phyloP scores from a whole-genome alignment of 176 grass and related monocot genomes.

The Urochloa ruziziensis region DNA sequence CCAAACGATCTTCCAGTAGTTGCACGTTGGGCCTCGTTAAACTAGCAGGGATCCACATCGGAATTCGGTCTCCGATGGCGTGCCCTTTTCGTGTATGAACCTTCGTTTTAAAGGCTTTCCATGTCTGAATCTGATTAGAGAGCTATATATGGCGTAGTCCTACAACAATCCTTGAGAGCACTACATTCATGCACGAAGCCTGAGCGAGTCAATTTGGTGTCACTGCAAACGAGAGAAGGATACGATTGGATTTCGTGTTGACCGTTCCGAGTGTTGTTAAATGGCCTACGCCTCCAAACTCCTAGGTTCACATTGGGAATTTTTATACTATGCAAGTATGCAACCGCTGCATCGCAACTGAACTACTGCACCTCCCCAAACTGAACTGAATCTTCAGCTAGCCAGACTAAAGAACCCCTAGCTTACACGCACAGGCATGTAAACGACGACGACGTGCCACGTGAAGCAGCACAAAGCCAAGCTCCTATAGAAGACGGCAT shows the following conservation, averaged over 20 bases:
- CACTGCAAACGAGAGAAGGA: conserved; percentile 24
- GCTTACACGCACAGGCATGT: neutral
- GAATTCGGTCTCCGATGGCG: neutral
- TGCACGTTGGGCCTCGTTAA: neutral
- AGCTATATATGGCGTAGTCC: too few species aligned
- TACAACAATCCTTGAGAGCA: neutral
- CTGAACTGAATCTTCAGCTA: neutral
- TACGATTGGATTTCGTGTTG: conserved; percentile 28
- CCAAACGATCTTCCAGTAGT: neutral
- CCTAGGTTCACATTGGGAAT: conserved; percentile 2
- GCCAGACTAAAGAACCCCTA: neutral
- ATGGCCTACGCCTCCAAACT: neutral
- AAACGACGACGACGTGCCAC: neutral
- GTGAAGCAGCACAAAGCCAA: neutral
- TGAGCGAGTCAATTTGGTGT: conserved; percentile 14
- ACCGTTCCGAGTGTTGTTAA: neutral
- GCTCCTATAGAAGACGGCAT: neutral
- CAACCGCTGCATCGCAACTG: neutral
- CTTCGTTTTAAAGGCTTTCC: neutral
- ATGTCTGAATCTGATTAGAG: neutral
- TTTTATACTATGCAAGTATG: neutral
- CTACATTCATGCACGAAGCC: neutral
- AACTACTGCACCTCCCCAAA: neutral
- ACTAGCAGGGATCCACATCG: neutral
- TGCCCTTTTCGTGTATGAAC: neutral